These are phyloP conservation scores for Edaphochlamys debaryana DNA, from an alignment of 139 green algal species.

Conservation along the genomic window DNA sequence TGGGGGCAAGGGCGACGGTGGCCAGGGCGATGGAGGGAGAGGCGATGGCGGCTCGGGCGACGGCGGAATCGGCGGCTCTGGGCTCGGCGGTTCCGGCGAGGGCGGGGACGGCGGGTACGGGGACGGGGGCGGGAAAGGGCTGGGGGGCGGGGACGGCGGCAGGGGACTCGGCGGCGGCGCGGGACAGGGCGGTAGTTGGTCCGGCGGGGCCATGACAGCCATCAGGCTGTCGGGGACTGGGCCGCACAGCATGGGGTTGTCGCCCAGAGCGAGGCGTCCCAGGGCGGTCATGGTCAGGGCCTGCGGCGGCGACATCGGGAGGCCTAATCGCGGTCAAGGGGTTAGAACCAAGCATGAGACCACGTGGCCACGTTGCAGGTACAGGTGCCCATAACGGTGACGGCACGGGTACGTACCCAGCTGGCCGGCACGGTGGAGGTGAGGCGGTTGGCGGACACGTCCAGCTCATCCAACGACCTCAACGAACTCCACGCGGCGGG, in stretches of 20 bases:
- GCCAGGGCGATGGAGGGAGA: not conserved
- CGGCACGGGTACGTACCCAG: not conserved
- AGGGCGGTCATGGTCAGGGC: not conserved
- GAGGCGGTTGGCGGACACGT: conserved; percentile 36
- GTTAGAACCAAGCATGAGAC: too few species aligned
- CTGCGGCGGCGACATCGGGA: too few species aligned
- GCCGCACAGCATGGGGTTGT: conserved; percentile 36
- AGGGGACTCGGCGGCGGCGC: too few species aligned
- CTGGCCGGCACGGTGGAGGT: not conserved
- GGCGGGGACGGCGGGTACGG: too few species aligned
- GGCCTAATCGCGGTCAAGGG: too few species aligned
- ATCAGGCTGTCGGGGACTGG: not conserved
- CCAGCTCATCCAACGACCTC: not conserved
- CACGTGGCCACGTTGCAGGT: too few species aligned
- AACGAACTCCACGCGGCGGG: not conserved
- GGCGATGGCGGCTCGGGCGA: not conserved
- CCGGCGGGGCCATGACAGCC: not conserved
- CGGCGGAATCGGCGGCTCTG: not conserved
- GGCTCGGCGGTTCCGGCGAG: too few species aligned
- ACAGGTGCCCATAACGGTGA: too few species aligned
- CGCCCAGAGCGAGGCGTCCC: not conserved
- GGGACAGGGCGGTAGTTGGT: not conserved
- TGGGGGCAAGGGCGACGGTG: not conserved
- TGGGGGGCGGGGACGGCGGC: too few species aligned
- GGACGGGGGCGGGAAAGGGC: too few species aligned